Conservation (phyloP, 441 rosid species). For the Adansonia gregorii region DNA sequence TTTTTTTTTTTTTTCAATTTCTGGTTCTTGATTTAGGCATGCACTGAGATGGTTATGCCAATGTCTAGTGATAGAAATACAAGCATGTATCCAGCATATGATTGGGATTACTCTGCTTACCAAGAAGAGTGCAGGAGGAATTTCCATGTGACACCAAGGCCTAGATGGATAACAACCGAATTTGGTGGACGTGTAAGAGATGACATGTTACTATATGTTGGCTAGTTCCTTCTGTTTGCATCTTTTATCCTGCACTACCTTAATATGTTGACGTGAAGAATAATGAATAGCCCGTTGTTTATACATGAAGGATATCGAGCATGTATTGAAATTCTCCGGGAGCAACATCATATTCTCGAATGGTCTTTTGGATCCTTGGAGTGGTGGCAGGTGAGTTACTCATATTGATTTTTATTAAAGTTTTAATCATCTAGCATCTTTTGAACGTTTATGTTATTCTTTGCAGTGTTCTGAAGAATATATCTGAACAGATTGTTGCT, state of each 20-base stretch:
- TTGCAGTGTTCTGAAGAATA: conserved; percentile 75
- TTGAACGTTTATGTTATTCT: conserved; percentile 30
- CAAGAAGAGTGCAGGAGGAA: conserved; percentile 63
- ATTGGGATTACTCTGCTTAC: conserved; percentile 61
- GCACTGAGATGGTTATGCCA: conserved; percentile 97
- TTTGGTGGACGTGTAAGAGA: conserved; percentile 83
- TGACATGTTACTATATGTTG: background rate
- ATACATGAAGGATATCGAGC: conserved; percentile 61
- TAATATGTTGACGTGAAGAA: conserved; percentile 1
- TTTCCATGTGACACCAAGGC: conserved; percentile 67
- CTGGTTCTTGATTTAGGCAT: conserved; percentile 54
- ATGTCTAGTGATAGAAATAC: conserved; percentile 61
- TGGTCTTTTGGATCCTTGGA: conserved; percentile 92
- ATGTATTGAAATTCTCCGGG: conserved; percentile 64
- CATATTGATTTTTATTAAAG: conserved; percentile 1
- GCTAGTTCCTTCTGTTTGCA: background rate
- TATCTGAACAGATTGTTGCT: conserved; percentile 73
- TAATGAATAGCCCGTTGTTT: background rate
- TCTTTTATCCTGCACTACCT: background rate
- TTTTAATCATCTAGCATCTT: conserved; percentile 12
- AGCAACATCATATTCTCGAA: conserved; percentile 92
- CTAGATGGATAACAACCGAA: conserved; percentile 76
- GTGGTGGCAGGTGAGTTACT: conserved; percentile 75
- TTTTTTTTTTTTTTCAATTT: background rate
- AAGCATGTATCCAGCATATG: conserved; percentile 70